A percentile compares a stretch with the other conserved stretches of the same genome.
These are phyloP conservation scores for Coelastrella sp. DNA, from an alignment of 139 green algal genomes.

Conservation along the genomic window DNA sequence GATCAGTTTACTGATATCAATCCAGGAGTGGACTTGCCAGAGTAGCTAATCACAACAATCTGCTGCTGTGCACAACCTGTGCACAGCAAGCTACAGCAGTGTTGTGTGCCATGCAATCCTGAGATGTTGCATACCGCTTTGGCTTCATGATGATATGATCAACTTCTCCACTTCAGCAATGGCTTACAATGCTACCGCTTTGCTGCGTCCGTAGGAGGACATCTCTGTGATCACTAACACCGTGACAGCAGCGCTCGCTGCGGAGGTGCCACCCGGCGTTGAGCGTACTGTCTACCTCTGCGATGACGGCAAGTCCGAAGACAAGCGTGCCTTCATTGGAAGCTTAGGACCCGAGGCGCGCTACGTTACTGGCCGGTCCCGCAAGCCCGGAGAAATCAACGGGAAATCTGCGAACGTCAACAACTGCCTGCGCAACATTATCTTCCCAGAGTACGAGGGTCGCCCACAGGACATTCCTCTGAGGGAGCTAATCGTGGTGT, in stretches of 20 bases:
- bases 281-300: constrained; percentile 50
- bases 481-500: constrained; percentile 81
- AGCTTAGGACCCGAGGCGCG: constrained; percentile 24
- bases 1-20: too few species aligned
- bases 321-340: constrained; percentile 20
- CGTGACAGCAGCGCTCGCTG: constrained; percentile 34
- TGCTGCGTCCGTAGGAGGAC: constrained; percentile 1
- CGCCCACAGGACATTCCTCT: constrained; percentile 58
- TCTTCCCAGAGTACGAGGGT: constrained; percentile 37
- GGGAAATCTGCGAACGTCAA: constrained; percentile 89
- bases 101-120: too few species aligned
- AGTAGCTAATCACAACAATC: too few species aligned
- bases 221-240: constrained; percentile 43
- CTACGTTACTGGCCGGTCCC: constrained; percentile 82
- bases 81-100: too few species aligned
- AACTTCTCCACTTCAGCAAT: too few species aligned
- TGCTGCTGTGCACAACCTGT: too few species aligned
- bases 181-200: too few species aligned
- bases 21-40: too few species aligned
- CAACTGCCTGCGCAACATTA: constrained; percentile 51
- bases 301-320: constrained; percentile 51
- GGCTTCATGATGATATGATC: too few species aligned
- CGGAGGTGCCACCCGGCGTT: constrained; percentile 40
- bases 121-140: too few species aligned
- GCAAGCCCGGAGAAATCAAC: constrained; percentile 74